Conservation (phyloP, 352 stramenopile genomes). For the Globisporangium nunn region DNA sequence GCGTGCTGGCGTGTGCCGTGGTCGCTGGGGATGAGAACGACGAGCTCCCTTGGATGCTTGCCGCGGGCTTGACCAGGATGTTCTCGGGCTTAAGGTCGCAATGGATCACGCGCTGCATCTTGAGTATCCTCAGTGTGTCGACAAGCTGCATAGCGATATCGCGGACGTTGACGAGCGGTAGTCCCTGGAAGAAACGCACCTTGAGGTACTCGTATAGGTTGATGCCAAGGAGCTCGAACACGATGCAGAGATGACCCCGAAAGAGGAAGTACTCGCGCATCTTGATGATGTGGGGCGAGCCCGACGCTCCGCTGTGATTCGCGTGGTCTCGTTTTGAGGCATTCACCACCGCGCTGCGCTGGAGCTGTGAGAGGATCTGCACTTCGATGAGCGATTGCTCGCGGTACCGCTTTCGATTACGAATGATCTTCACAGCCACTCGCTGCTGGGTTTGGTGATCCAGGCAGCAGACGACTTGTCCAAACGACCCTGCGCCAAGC, state of each 20-base stretch:
- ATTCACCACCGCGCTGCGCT: slow-evolving; percentile 22
- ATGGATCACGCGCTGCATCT: slow-evolving; percentile 89
- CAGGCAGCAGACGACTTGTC: slow-evolving; percentile 95
- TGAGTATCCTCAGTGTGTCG: slow-evolving; percentile 66
- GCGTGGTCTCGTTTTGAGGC: background rate
- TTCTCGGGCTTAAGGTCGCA: slow-evolving; percentile 99
- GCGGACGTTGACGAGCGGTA: slow-evolving; percentile 87
- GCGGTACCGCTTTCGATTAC: slow-evolving; percentile 94
- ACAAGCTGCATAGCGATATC: slow-evolving; percentile 87
- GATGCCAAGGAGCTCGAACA: slow-evolving; percentile 93
- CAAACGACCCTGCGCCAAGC: slow-evolving; percentile 97
- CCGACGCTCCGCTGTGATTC: background rate
- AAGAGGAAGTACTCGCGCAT: slow-evolving; percentile 93
- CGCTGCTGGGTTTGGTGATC: slow-evolving; percentile 78
- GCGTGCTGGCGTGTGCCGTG: slow-evolving; percentile 55
- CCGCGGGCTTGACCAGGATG: slow-evolving; percentile 48
- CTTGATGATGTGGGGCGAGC: slow-evolving; percentile 60
- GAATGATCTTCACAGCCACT: slow-evolving; percentile 98
- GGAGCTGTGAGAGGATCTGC: slow-evolving; percentile 86
- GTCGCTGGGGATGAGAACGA: slow-evolving; percentile 26
- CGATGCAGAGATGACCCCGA: slow-evolving; percentile 93
- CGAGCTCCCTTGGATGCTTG: background rate
- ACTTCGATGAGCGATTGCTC: slow-evolving; percentile 96
- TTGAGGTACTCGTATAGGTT: slow-evolving; percentile 98
- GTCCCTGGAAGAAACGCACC: slow-evolving; percentile 91